Evolutionary conservation across 768 basidiomycete genomes (phyloP), one percentile per base, ranked within the genome.

Genomic region (Rhizopogon vulgaris): DNA sequence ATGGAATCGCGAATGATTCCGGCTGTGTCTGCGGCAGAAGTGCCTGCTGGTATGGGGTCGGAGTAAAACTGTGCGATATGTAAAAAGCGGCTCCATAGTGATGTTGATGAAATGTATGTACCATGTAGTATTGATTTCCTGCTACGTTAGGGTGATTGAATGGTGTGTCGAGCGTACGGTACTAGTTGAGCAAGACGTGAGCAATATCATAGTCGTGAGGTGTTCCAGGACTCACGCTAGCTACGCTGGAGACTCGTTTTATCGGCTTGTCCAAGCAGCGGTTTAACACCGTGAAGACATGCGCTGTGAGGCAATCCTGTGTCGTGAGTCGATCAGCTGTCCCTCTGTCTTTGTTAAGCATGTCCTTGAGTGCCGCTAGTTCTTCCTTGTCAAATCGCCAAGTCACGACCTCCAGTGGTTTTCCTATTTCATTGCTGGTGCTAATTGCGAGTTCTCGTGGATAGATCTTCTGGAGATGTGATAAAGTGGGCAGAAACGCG

Each of bases 261-360:
- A 69, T 57, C 5, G 54, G 24, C 24, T 28, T n/a, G 1, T 41
- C 54, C 36, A 27, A 40, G 38, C 56, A 50, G 6, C 51, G 43
- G 30, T 66, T 64, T 10, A 68, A 49, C n/a, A 58, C 48, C 1
- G 52, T 38, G 14, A 63, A 56, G 10, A 68, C 28, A 51, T 60
- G 63, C 17, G 67, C 65, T 1, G 58, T 61, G 38, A 70, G 53
- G 50, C 64, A 63, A 49, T 69, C 67, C 27, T 69, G 69, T 4
- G 46, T 51, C 8, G 65, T 60, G 14, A 63, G 40, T 36, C 36
- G 49, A 6, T 0, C 12, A 11, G 7, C 45, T 36, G 41, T 49
- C 12, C 12, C 32, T 34, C 32, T 34, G 15, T 15, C 7, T 1
- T 24, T n/a, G 25, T 51, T 51, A 25, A 63, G 52, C 24, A 7